Conservation (phyloP, 352 stramenopile species). For the Phytophthora sojae region DNA sequence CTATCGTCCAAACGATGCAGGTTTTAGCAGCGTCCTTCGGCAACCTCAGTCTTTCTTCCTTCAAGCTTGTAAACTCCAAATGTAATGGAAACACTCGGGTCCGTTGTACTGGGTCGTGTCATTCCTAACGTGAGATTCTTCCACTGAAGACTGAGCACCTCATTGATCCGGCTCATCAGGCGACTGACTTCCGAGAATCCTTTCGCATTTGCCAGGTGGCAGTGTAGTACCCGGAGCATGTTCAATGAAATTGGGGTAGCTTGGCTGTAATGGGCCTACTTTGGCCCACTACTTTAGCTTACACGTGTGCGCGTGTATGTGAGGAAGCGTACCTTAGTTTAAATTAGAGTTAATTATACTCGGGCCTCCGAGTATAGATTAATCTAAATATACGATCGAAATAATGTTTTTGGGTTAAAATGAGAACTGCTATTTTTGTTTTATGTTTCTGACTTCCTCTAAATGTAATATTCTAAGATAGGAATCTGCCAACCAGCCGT, state of each 20-base stretch:
- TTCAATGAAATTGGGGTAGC: slow-evolving; percentile 11
- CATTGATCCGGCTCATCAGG: slow-evolving; percentile 24
- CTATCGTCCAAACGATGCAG: not conserved
- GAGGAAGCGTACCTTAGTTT: too few relatives aligned
- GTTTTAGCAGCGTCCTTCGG: slow-evolving; percentile 11
- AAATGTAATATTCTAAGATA: too few relatives aligned
- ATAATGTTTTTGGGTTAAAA: too few relatives aligned
- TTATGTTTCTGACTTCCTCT: too few relatives aligned
- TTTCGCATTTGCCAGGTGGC: not conserved
- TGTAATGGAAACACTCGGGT: not conserved
- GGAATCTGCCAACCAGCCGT: too few relatives aligned
- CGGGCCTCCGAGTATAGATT: too few relatives aligned
- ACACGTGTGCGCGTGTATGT: too few relatives aligned
- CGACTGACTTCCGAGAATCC: slow-evolving; percentile 13
- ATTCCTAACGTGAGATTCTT: slow-evolving; percentile 13
- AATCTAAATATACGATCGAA: too few relatives aligned
- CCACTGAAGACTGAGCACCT: slow-evolving; percentile 11
- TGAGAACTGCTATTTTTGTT: too few relatives aligned
- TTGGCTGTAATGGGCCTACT: too few relatives aligned
- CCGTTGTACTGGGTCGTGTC: not conserved
- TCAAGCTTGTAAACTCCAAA: slow-evolving; percentile 20
- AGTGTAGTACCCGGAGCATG: slow-evolving; percentile 11
- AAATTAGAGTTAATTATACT: too few relatives aligned
- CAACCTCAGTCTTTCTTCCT: slow-evolving; percentile 13
- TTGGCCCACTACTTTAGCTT: too few relatives aligned